A percentile compares a stretch with the other conserved stretches of the same genome.
Conservation (phyloP, 1,139 yeast species). For the Meyerozyma sp. region DNA sequence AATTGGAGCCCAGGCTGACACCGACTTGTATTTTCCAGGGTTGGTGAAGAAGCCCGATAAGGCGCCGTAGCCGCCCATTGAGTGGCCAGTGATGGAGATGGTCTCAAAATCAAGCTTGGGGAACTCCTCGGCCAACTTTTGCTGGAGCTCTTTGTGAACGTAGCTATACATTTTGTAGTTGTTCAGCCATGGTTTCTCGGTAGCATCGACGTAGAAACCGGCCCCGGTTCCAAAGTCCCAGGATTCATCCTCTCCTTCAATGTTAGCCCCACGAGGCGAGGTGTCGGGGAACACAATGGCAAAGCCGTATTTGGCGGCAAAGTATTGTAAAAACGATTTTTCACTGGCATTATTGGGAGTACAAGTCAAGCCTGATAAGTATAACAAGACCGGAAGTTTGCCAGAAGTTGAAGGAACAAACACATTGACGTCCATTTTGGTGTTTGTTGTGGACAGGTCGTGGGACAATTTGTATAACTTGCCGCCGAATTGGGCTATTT, state of each 20-base stretch:
- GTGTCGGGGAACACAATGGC: constrained; percentile 94
- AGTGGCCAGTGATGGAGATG: constrained; percentile 83
- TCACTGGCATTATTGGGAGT: constrained; percentile 94
- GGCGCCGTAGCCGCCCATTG: constrained; percentile 99
- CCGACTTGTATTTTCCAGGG: constrained; percentile 73
- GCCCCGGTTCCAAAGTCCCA: constrained; percentile 96
- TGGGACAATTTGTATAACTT: constrained; percentile 70
- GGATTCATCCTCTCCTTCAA: constrained; percentile 74
- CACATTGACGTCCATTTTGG: constrained; percentile 78
- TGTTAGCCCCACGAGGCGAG: constrained; percentile 88
- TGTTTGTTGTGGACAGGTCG: constrained; percentile 57
- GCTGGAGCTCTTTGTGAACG: constrained; percentile 68
- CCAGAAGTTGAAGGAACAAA: constrained; percentile 57
- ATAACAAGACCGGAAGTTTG: constrained; percentile 67
- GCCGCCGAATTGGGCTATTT: constrained; percentile 72
- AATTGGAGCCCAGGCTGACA: constrained; percentile 90
- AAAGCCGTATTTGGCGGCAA: constrained; percentile 77
- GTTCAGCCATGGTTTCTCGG: constrained; percentile 60
- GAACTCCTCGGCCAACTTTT: constrained; percentile 40
- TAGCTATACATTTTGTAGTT: constrained; percentile 87
- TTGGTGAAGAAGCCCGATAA: constrained; percentile 68
- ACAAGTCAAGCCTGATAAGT: constrained; percentile 88
- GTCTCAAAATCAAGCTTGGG: constrained; percentile 49
- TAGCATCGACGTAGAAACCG: constrained; percentile 88
- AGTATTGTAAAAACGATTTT: constrained; percentile 82